Conservation (phyloP, 2,329 filamentous ascomycete species). For the Fusarium sambucinum region DNA sequence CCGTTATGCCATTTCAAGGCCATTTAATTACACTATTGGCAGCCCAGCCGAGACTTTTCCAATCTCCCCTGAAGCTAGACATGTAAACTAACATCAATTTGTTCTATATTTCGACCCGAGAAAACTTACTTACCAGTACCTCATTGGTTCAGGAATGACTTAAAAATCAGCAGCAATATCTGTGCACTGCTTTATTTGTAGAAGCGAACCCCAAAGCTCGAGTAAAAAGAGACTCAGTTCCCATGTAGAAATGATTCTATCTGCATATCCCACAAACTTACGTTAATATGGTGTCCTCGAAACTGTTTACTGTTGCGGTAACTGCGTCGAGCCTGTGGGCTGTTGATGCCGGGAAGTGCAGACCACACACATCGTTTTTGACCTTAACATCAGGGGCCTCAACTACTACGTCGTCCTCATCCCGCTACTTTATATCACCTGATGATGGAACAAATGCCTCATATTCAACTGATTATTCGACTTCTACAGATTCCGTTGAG, state of each 20-base stretch:
- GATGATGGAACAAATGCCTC: not conserved
- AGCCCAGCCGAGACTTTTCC: not conserved
- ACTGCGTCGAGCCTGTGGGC: not conserved
- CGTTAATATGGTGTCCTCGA: not conserved
- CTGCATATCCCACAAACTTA: not conserved
- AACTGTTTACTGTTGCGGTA: not conserved
- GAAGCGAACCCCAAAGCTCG: not conserved
- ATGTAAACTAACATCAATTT: not conserved
- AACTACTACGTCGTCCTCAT: not conserved
- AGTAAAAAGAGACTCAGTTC: not conserved
- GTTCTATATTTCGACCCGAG: not conserved
- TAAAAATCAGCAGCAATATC: not conserved
- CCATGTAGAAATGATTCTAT: not conserved
- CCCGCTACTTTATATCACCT: not conserved
- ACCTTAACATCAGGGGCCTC: not conserved
- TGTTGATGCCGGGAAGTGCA: constrained; percentile 13
- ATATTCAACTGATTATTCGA: not conserved
- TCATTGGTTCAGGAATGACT: not conserved
- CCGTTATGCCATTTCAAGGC: not conserved
- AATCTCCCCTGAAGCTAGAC: not conserved
- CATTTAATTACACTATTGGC: not conserved
- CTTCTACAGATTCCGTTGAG: not conserved
- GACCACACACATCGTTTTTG: constrained; percentile 1
- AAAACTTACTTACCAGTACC: not conserved
- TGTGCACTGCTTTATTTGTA: not conserved